Base-by-base conservation (phyloP, 495 filamentous ascomycete genomes). In the Tuber microsphaerosporum region DNA sequence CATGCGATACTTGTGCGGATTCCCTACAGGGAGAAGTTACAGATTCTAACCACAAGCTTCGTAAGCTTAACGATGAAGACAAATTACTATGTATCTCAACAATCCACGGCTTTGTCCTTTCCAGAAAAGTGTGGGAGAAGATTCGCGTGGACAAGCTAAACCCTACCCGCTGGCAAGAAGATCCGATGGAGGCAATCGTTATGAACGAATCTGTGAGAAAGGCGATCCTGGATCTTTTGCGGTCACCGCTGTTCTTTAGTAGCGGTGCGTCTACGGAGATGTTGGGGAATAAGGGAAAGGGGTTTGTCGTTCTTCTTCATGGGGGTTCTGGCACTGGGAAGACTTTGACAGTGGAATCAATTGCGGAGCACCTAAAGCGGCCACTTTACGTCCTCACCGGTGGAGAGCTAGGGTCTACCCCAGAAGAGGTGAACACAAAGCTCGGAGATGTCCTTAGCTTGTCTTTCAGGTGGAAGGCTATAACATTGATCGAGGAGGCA, bases 401-500 rank as follows among this genome's bases (percentile, higher is more conserved):
- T 43, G 74, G 74, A 16, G 74, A 76, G 26, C 48, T 76, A 16
- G 74, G 74, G 12, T 26, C 73, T 19, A 42, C 42, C 43, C 20
- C 42, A 12, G 31, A 7, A 16, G 42, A 65, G n/a, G 19, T 76
- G 26, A 65, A 76, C 48, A 56, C 14, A n/a, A 73, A 69, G 16
- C n/a, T 76, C 1, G 45, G 42, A 74, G 39, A 9, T 16, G 41
- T 43, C 8, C 46, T 76, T 19, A 8, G 74, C 34, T 16, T 46
- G 42, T 31, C 74, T 17, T 22, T 72, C 19, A 61, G 34, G n/a
- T 76, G 74, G 74, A 39, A 68, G 22, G 74, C 74, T 8, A 65
- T 75, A 42, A 31, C 65, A 17, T 41, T 76, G 0, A 84, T 91
- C 0, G 90, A 91, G 72, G 89, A 92, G 82, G 88, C 87, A 51